These are phyloP conservation scores for Fusarium sublunatum DNA, from an alignment of 2,329 filamentous ascomycete genomes.

Conservation along the genomic window DNA sequence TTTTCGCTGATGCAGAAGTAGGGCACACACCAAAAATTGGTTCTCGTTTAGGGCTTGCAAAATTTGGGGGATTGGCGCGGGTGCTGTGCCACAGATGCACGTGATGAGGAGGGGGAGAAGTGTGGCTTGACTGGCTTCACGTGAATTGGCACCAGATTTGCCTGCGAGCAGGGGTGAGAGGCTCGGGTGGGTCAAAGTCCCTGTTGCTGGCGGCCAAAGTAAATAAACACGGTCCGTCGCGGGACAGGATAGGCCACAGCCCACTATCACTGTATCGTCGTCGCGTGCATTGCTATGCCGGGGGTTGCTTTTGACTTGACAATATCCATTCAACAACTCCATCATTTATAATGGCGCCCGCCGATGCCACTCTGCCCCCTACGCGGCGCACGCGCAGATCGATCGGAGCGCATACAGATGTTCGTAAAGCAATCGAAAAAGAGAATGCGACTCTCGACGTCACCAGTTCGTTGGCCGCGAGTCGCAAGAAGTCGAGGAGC, in stretches of 20 bases:
- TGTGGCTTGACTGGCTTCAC: slow-evolving; percentile 18
- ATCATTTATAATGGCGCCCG: slow-evolving; percentile 49
- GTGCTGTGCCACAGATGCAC: slow-evolving; percentile 41
- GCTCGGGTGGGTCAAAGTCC: slow-evolving; percentile 35
- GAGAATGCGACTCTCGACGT: slow-evolving; percentile 81
- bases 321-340: slow-evolving; percentile 29
- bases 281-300: slow-evolving; percentile 24
- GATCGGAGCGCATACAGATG: slow-evolving; percentile 69
- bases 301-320: slow-evolving; percentile 31
- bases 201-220: slow-evolving; percentile 49
- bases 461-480: slow-evolving; percentile 63
- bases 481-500: slow-evolving; percentile 80
- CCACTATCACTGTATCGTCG: slow-evolving; percentile 43
- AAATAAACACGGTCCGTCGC: slow-evolving; percentile 54
- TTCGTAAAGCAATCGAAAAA: slow-evolving; percentile 70
- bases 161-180: neutral
- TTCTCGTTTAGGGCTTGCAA: slow-evolving; percentile 55
- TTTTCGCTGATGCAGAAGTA: slow-evolving; percentile 55
- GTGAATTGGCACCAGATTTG: slow-evolving; percentile 30
- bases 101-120: slow-evolving; percentile 33
- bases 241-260: slow-evolving; percentile 30
- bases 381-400: slow-evolving; percentile 75
- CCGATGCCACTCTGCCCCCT: slow-evolving; percentile 63
- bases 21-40: slow-evolving; percentile 54
- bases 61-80: slow-evolving; percentile 50